These are phyloP conservation scores for Tuber umbilicatum DNA, from an alignment of 495 filamentous ascomycete genomes.

Conservation along the genomic window DNA sequence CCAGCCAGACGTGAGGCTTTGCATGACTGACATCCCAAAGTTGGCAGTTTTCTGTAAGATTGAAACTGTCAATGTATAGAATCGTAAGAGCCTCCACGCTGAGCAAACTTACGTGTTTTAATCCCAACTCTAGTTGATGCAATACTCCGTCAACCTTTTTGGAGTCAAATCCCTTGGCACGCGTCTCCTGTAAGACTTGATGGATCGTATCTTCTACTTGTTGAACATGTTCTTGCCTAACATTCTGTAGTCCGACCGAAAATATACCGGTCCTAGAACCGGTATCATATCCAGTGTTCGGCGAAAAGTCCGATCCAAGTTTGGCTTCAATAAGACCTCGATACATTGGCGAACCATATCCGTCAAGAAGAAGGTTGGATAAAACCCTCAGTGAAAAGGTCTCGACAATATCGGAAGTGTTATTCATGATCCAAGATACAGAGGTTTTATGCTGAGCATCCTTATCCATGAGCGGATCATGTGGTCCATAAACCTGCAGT, in stretches of 20 bases:
- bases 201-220: constrained; percentile 67
- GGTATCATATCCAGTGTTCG: constrained; percentile 84
- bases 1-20: constrained; percentile 81
- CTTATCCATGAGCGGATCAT: constrained; percentile 78
- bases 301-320: constrained; percentile 83
- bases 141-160: constrained; percentile 87
- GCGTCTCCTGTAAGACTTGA: constrained; percentile 58
- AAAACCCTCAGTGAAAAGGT: constrained; percentile 76
- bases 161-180: constrained; percentile 70
- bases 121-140: constrained; percentile 79
- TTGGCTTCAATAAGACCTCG: constrained; percentile 83
- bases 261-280: constrained; percentile 72
- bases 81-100: neutral
- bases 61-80: neutral
- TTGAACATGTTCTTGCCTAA: constrained; percentile 67
- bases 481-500: constrained; percentile 68
- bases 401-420: constrained; percentile 72
- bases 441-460: constrained; percentile 90
- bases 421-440: constrained; percentile 81
- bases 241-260: constrained; percentile 81
- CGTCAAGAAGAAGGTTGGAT: constrained; percentile 76
- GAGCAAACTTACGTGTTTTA: constrained; percentile 59
- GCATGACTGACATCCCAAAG: constrained; percentile 86
- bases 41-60: constrained; percentile 66
- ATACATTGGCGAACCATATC: constrained; percentile 92